Evolutionary conservation across 2,329 filamentous ascomycete genomes (phyloP), one percentile per base, ranked within the genome.

Genomic region (Colletotrichum trifolii): DNA sequence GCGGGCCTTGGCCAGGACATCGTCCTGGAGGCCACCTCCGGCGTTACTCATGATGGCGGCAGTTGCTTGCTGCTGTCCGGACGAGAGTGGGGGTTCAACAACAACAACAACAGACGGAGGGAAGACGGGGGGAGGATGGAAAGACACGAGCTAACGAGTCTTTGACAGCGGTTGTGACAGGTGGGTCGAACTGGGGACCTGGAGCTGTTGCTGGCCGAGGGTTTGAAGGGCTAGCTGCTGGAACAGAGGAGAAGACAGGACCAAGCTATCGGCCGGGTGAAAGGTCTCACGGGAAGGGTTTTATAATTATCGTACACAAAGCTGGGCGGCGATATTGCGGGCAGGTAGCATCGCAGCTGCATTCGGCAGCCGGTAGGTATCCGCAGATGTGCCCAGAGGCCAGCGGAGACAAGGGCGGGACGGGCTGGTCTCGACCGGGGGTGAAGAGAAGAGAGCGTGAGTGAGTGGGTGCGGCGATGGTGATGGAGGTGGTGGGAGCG

Each of bases 1-100:
- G 54, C 64, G 52, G 40, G 68, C 65, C 69, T 70, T 70, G 67
- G 69, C 69, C 50, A 71, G 63, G 58, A 66, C 68, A 46, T 60
- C 65, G 56, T 69, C 61, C 60, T 70, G 62, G 34, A 58, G 39
- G 40, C 53, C 39, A 33, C 56, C 60, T 58, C 59, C 56, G n/a
- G 60, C 62, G 54, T 68, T 63, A 17, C 67, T 69, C 69, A 70
- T 70, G 38, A 17, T 17, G 17, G 17, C 17, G 17, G 17, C 17
- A 17, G 17, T 3, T 17, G 17, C 17, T 17, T 17, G 8, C 64
- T 63, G 52, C 25, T 25, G 33, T 46, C 12, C 45, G 45, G 61
- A 46, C 38, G 38, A 15, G 54, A 3, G 15, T 7, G 33, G 25
- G n/a, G 49, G 49, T 39, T n/a, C 8, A 17, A 33, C 13, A 50